Evolutionary conservation across 2,329 filamentous ascomycete genomes (phyloP).

Genomic region (Colletotrichum cuscutae): DNA sequence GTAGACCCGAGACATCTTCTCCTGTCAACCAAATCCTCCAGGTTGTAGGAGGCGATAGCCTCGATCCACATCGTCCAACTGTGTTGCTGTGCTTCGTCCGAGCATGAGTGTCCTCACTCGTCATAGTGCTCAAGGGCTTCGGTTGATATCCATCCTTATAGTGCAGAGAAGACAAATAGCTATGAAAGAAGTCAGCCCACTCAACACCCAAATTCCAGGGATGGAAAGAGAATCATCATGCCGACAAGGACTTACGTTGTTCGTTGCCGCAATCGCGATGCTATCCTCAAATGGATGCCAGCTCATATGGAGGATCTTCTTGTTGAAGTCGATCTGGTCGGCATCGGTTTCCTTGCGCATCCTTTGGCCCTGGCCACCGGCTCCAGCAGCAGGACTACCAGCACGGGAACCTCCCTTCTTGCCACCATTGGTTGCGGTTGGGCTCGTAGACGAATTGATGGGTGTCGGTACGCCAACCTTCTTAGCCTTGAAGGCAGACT

Average conservation of each 20-base stretch:
- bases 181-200: constrained; percentile 43
- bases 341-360: constrained; percentile 99
- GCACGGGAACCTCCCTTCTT: constrained; percentile 93
- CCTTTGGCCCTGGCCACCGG: constrained; percentile 76
- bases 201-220: neutral
- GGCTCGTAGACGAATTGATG: constrained; percentile 85
- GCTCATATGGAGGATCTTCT: constrained; percentile 99
- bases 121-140: neutral
- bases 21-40: neutral
- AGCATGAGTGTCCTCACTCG: neutral
- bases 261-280: constrained; percentile 98
- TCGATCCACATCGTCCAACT: neutral
- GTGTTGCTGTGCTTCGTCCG: constrained; percentile 9
- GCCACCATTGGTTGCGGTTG: constrained; percentile 74
- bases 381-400: constrained; percentile 82
- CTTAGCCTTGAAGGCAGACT: constrained; percentile 99
- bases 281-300: constrained; percentile 99
- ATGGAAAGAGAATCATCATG: neutral
- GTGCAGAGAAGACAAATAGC: constrained; percentile 83
- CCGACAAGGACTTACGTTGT: constrained; percentile 81
- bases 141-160: constrained; percentile 56
- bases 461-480: constrained; percentile 98
- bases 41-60: neutral
- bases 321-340: constrained; percentile 99
- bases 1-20: neutral